Conservation (phyloP, 768 basidiomycete genomes). For the Dentipellis sp. region DNA sequence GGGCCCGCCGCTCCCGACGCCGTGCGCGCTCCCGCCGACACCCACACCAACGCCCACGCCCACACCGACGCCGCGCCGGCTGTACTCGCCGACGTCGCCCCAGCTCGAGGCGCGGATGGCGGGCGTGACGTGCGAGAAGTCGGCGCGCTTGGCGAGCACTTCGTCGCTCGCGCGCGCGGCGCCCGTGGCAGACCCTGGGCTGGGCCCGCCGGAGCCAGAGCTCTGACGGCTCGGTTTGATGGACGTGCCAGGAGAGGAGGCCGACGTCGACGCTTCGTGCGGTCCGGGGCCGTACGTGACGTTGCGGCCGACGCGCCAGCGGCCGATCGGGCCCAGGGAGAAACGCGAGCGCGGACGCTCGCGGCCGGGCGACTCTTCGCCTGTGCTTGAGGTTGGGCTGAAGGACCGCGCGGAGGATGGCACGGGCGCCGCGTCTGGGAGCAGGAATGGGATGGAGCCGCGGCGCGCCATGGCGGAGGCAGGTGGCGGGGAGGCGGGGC, state of each 20-base stretch:
- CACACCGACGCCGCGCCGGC: background rate
- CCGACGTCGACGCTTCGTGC: slow-evolving; percentile 4
- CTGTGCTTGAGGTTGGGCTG: slow-evolving; percentile 1
- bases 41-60: slow-evolving; percentile 10
- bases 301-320: slow-evolving; percentile 3
- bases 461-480: slow-evolving; percentile 1
- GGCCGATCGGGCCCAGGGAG: slow-evolving; percentile 12
- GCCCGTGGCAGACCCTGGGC: background rate
- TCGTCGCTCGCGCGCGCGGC: background rate
- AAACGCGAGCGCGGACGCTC: slow-evolving; percentile 13
- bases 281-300: slow-evolving; percentile 2
- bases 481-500: background rate
- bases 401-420: slow-evolving; percentile 7
- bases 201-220: background rate
- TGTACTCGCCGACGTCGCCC: slow-evolving; percentile 15
- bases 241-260: background rate
- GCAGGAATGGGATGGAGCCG: slow-evolving; percentile 8
- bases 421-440: background rate
- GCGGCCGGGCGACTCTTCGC: background rate
- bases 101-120: slow-evolving; percentile 15
- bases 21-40: slow-evolving; percentile 7
- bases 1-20: background rate
- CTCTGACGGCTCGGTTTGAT: background rate
- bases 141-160: background rate
- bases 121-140: background rate